Evolutionary conservation across 345 rosid species (phyloP).

Genomic region (Carallia pectinifolia): DNA sequence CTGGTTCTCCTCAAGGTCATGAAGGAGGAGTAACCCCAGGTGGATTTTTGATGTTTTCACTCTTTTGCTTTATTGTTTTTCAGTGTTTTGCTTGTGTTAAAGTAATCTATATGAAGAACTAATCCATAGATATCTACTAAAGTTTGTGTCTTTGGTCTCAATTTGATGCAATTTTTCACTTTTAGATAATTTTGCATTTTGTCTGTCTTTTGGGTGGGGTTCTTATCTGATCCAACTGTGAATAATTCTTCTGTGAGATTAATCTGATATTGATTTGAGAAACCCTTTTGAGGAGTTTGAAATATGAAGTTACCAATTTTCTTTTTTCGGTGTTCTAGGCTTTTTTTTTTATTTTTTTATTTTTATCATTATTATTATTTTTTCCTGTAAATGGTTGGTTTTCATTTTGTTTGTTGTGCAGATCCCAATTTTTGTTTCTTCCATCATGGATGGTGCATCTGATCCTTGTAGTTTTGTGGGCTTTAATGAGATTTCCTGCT

Average conservation of each 20-base stretch:
- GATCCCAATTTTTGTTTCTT: conserved; percentile 2
- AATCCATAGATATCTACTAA: background rate
- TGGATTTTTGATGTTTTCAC: conserved; percentile 20
- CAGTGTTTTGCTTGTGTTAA: background rate
- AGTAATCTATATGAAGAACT: background rate
- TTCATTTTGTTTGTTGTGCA: background rate
- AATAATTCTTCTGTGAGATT: background rate
- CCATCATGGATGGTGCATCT: background rate
- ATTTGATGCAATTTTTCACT: background rate
- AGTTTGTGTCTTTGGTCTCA: conserved; percentile 9
- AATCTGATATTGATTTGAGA: conserved; percentile 8
- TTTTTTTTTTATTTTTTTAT: background rate
- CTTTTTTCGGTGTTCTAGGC: background rate
- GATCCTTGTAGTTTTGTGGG: background rate
- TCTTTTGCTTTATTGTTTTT: background rate
- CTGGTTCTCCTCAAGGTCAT: conserved; percentile 10
- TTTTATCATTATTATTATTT: background rate
- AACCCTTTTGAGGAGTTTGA: conserved; percentile 8
- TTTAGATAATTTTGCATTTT: background rate
- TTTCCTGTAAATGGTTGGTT: background rate
- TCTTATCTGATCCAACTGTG: conserved; percentile 7
- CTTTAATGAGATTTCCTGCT: background rate
- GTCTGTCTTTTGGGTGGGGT: background rate
- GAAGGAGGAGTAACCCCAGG: conserved; percentile 26
- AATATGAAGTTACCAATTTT: conserved; percentile 2